These are phyloP conservation scores for Neonectria ditissima DNA, from an alignment of 2,329 filamentous ascomycete genomes.

Conservation along the genomic window DNA sequence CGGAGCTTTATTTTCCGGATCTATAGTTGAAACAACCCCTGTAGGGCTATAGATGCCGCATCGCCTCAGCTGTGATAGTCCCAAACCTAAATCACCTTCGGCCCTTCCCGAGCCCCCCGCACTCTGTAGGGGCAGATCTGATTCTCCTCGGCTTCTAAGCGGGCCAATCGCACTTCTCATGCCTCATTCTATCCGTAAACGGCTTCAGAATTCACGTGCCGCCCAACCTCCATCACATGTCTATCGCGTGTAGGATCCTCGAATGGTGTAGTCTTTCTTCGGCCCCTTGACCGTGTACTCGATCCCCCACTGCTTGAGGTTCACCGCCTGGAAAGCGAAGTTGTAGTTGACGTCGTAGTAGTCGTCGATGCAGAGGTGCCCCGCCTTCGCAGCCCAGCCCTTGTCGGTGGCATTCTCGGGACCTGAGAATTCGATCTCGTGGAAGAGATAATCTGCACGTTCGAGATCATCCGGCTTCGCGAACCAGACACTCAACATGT, in stretches of 20 bases:
- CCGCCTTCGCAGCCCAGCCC: conserved; percentile 73
- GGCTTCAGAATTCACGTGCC: too few species aligned
- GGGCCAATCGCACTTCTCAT: neutral
- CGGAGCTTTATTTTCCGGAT: neutral
- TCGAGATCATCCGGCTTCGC: conserved; percentile 71
- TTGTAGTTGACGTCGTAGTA: conserved; percentile 77
- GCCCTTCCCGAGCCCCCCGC: neutral
- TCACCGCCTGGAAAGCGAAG: conserved; percentile 71
- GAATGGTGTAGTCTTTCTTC: conserved; percentile 77
- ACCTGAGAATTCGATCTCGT: conserved; percentile 73
- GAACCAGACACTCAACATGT: conserved; percentile 79
- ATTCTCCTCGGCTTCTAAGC: neutral
- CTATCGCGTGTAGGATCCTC: conserved; percentile 62
- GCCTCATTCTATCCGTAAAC: neutral
- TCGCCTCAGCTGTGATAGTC: neutral
- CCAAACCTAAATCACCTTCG: neutral
- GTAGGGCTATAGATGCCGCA: neutral
- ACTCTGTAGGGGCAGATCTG: neutral
- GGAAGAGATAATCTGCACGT: conserved; percentile 79
- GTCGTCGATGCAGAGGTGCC: conserved; percentile 78
- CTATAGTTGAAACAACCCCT: neutral
- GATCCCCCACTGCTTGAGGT: conserved; percentile 68
- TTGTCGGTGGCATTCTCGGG: conserved; percentile 48
- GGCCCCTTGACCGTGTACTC: conserved; percentile 77
- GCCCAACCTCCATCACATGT: too few species aligned